phyloP scores from a whole-genome alignment of 495 filamentous ascomycete species.

The Talaromyces borbonicus region DNA sequence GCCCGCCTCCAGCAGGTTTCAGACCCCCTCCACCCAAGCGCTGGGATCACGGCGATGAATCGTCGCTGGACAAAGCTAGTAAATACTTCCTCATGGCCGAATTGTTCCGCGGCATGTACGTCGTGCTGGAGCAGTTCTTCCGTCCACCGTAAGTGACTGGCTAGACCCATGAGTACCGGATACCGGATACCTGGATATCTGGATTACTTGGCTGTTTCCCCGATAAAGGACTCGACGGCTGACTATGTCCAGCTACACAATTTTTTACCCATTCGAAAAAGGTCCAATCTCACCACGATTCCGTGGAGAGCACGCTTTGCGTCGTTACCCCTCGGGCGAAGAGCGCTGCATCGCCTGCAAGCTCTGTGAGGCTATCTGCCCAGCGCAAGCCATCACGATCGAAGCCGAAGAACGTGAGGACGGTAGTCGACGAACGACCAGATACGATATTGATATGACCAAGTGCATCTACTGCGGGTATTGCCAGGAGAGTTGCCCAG shows the following conservation, averaged over 20 bases:
- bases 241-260: slow-evolving; percentile 66
- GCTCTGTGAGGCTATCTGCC: slow-evolving; percentile 96
- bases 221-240: no score
- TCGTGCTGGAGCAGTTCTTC: slow-evolving; percentile 96
- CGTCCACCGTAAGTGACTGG: slow-evolving; percentile 92
- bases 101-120: slow-evolving; percentile 96
- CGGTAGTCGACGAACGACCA: slow-evolving; percentile 84
- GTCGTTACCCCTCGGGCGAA: slow-evolving; percentile 92
- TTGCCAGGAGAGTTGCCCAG: slow-evolving; percentile 98
- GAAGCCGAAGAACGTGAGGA: slow-evolving; percentile 97
- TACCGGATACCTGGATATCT: no score
- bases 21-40: slow-evolving; percentile 54
- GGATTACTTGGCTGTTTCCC: no score
- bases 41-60: slow-evolving; percentile 65
- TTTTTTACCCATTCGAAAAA: slow-evolving; percentile 98
- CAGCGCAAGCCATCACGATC: slow-evolving; percentile 93
- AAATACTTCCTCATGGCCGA: slow-evolving; percentile 91
- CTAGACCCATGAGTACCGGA: no score
- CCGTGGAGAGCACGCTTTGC: slow-evolving; percentile 91
- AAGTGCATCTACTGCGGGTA: slow-evolving; percentile 99
- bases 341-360: slow-evolving; percentile 99
- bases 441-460: slow-evolving; percentile 99
- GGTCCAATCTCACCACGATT: slow-evolving; percentile 96
- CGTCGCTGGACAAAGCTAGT: slow-evolving; percentile 68
- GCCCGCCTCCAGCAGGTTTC: slow-evolving; percentile 69